Percentiles rank a stretch among this genome's conserved stretches.
Evolutionary conservation across 371 early-diverging fungal genomes (phyloP).

Genomic region (Chytridiales sp.): DNA sequence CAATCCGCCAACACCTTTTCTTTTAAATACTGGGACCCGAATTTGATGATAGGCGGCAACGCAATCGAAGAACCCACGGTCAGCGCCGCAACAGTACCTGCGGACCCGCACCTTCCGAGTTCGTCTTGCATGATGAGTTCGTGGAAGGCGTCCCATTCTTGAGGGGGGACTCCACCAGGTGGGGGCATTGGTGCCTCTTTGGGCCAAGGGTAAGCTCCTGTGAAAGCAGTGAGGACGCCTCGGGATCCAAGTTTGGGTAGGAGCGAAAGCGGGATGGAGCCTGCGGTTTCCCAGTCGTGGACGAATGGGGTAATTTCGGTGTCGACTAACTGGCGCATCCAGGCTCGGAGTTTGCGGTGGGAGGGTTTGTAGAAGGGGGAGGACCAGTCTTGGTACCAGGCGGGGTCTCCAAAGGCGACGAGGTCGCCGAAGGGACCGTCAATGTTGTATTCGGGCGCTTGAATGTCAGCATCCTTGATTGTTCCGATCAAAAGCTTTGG

Average conservation of each 20-base stretch:
- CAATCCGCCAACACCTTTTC: slow-evolving; percentile 32
- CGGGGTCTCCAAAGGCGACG: slow-evolving; percentile 62
- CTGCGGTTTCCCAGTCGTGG: slow-evolving; percentile 44
- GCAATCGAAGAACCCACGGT: slow-evolving; percentile 34
- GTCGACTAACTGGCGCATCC: slow-evolving; percentile 34
- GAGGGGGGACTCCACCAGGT: slow-evolving; percentile 33
- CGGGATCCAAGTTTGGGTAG: slow-evolving; percentile 46
- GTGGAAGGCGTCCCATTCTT: slow-evolving; percentile 44
- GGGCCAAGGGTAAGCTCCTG: slow-evolving; percentile 34
- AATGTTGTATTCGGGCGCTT: slow-evolving; percentile 13
- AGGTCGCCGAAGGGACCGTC: slow-evolving; percentile 22
- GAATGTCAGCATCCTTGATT: slow-evolving; percentile 33
- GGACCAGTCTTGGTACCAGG: slow-evolving; percentile 54
- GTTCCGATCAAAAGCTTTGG: slow-evolving; percentile 43
- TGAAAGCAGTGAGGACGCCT: slow-evolving; percentile 38
- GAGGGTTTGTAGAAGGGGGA: slow-evolving; percentile 40
- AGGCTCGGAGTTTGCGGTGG: slow-evolving; percentile 35
- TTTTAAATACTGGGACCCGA: slow-evolving; percentile 30
- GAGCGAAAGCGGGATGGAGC: slow-evolving; percentile 47
- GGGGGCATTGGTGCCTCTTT: slow-evolving; percentile 18
- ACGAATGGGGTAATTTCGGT: slow-evolving; percentile 51
- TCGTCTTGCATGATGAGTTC: slow-evolving; percentile 37
- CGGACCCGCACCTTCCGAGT: slow-evolving; percentile 22
- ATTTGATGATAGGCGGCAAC: slow-evolving; percentile 45
- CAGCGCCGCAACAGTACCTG: slow-evolving; percentile 18